Evolutionary conservation across 768 basidiomycete species (phyloP).

Genomic region (Hypsizygus marmoreus): DNA sequence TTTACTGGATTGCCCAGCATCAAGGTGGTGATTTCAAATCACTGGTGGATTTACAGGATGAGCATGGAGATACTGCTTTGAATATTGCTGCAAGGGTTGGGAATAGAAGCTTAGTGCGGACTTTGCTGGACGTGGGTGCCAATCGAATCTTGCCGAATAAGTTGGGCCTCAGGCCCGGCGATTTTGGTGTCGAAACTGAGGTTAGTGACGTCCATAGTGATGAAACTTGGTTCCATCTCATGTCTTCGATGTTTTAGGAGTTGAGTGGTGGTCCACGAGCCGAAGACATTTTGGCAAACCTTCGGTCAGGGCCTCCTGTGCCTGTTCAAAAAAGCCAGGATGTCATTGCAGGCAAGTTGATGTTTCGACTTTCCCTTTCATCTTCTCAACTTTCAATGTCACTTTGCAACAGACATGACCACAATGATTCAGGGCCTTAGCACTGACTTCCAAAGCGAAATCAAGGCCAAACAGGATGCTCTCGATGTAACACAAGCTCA

Average conservation of each 20-base stretch:
- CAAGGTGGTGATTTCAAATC: conserved; percentile 76
- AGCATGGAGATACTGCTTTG: conserved; percentile 93
- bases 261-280: conserved; percentile 67
- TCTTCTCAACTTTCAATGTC: conserved; percentile 10
- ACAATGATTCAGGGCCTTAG: conserved; percentile 79
- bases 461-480: conserved; percentile 82
- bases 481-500: conserved; percentile 88
- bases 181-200: conserved; percentile 94
- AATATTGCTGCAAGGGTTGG: conserved; percentile 96
- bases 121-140: conserved; percentile 89
- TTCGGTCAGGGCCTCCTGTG: conserved; percentile 71
- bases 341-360: conserved; percentile 67
- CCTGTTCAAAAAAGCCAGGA: conserved; percentile 90
- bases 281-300: conserved; percentile 77
- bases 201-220: conserved; percentile 42
- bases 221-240: background rate
- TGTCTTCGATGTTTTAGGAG: conserved; percentile 45
- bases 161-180: conserved; percentile 87
- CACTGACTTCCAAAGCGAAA: conserved; percentile 78
- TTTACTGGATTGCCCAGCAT: conserved; percentile 81
- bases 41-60: conserved; percentile 89
- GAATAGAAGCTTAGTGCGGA: conserved; percentile 82
- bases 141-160: conserved; percentile 90
- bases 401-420: conserved; percentile 87
- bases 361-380: background rate